Percentiles rank a stretch among this genome's conserved stretches.
Conservation (phyloP, 192 early-diverging fungal species). For the Backusella morwellensis region DNA sequence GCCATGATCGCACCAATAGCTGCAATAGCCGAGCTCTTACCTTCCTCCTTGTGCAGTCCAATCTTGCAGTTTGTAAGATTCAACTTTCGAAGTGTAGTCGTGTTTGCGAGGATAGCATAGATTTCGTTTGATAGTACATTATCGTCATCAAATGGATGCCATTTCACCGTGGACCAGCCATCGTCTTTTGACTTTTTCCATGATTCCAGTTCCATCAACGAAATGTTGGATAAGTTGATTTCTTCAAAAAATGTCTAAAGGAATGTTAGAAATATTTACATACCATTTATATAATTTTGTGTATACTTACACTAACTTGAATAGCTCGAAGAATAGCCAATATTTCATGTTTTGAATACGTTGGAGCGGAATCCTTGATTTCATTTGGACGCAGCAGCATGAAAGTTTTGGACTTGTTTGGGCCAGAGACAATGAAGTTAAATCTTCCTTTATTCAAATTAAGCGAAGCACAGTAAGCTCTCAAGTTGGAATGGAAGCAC, state of each 20-base stretch:
- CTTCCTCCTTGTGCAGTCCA: neutral
- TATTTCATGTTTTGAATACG: conserved; percentile 28
- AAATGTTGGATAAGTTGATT: neutral
- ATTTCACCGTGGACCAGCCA: conserved; percentile 14
- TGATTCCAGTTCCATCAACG: conserved; percentile 17
- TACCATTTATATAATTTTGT: neutral
- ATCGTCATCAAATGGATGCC: neutral
- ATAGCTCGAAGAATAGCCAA: conserved; percentile 30
- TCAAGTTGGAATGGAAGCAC: neutral
- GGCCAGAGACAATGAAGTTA: conserved; percentile 5
- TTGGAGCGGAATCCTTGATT: neutral
- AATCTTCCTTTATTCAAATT: conserved; percentile 27
- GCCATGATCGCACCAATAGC: neutral
- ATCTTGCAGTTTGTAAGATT: neutral
- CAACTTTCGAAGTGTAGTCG: neutral
- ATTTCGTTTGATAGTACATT: neutral
- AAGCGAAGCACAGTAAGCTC: conserved; percentile 34
- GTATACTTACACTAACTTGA: conserved; percentile 24
- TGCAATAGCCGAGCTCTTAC: neutral
- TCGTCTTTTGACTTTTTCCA: conserved; percentile 23
- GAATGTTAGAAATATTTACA: neutral
- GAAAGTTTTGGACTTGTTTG: neutral
- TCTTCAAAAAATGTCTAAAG: neutral
- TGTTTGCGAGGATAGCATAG: neutral
- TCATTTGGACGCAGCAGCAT: conserved; percentile 15